phyloP scores from a whole-genome alignment of 768 basidiomycete genomes.

The Phaffia tasmanica region DNA sequence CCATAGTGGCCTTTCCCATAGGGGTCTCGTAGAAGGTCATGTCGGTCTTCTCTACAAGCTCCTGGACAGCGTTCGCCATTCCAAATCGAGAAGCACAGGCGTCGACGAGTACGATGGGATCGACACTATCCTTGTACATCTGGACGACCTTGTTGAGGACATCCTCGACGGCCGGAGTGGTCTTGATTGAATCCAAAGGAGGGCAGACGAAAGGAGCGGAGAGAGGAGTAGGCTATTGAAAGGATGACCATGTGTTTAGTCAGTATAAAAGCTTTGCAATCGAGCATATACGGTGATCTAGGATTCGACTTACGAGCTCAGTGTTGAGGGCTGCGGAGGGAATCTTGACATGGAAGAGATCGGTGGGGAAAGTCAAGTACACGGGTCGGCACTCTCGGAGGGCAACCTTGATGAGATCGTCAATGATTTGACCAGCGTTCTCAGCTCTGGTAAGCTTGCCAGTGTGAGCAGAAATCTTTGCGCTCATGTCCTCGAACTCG shows the following conservation, averaged over 20 bases:
- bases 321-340: constrained; percentile 53
- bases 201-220: constrained; percentile 19
- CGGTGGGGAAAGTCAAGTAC: constrained; percentile 72
- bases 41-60: constrained; percentile 53
- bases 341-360: constrained; percentile 61
- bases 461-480: constrained; percentile 63
- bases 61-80: constrained; percentile 51
- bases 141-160: constrained; percentile 18
- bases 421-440: constrained; percentile 59
- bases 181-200: constrained; percentile 16
- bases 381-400: constrained; percentile 51
- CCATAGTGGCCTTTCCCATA: constrained; percentile 60
- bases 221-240: constrained; percentile 33
- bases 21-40: constrained; percentile 54
- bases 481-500: constrained; percentile 63
- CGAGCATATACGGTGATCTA: constrained; percentile 27
- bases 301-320: constrained; percentile 42
- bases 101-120: constrained; percentile 40
- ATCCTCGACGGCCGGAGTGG: constrained; percentile 22
- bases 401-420: constrained; percentile 55
- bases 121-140: constrained; percentile 43
- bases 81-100: constrained; percentile 60
- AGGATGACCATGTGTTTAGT: constrained; percentile 1
- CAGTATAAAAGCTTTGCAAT: not conserved
- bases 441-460: constrained; percentile 48